phyloP scores from a whole-genome alignment of 1,284 basidiomycete genomes.

The Paramarasmius palmivorus region DNA sequence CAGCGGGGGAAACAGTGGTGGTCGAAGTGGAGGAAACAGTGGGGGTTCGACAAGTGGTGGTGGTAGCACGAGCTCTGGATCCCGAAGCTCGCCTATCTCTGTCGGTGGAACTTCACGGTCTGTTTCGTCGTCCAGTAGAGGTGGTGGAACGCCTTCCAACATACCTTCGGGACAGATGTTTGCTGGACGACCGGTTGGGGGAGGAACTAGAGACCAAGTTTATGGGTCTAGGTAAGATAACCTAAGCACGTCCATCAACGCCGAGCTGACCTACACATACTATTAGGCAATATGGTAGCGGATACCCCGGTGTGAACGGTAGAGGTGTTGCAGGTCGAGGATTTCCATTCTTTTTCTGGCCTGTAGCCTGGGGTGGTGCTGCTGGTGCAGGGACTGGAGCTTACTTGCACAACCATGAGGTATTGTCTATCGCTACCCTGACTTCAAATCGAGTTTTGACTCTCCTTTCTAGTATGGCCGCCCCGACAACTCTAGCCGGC shows the following conservation, averaged over 20 bases:
- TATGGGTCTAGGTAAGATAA: not conserved
- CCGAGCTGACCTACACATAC: not conserved
- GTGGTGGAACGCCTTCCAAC: not conserved
- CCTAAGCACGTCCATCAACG: not conserved
- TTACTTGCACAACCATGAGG: conserved; percentile 46
- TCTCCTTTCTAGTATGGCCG: conserved; percentile 50
- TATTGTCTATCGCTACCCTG: conserved; percentile 18
- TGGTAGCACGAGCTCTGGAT: too few species aligned
- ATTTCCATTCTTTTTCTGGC: conserved; percentile 64
- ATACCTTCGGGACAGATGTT: not conserved
- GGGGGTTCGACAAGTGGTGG: too few species aligned
- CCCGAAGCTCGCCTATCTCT: too few species aligned
- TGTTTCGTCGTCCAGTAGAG: not conserved
- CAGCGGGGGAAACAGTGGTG: too few species aligned
- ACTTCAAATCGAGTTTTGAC: not conserved
- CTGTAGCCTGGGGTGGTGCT: conserved; percentile 49
- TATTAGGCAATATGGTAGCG: conserved; percentile 47
- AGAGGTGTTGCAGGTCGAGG: conserved; percentile 45
- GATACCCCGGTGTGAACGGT: conserved; percentile 48
- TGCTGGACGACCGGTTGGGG: not conserved
- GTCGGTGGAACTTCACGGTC: too few species aligned
- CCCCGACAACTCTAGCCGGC: conserved; percentile 50
- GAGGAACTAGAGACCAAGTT: not conserved
- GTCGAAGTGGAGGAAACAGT: too few species aligned
- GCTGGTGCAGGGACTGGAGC: conserved; percentile 31